Percentiles rank a stretch among this genome's conserved stretches.
Evolutionary conservation across 106 monocot genomes (phyloP).

Genomic region (Dioscorea zingiberensis): DNA sequence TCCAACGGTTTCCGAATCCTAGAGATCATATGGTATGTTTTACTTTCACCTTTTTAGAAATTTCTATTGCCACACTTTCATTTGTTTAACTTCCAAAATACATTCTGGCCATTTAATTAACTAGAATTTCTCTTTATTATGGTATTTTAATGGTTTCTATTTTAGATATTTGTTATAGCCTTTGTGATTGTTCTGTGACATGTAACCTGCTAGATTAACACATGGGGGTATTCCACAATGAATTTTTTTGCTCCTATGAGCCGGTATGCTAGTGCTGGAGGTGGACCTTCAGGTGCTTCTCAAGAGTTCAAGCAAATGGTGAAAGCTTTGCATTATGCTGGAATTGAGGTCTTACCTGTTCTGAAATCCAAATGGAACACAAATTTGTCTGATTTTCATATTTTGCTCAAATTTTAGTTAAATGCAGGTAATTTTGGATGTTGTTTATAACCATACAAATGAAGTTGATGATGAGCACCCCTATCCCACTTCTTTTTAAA

Average conservation of each 20-base stretch:
- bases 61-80: not conserved
- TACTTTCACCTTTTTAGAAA: not conserved
- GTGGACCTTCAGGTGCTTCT: slow-evolving; percentile 74
- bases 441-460: slow-evolving; percentile 98
- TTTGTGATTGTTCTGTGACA: not conserved
- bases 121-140: too few relatives aligned
- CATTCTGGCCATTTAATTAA: too few relatives aligned
- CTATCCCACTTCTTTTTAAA: slow-evolving; percentile 94
- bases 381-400: not conserved
- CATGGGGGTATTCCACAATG: slow-evolving; percentile 97
- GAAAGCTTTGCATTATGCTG: slow-evolving; percentile 86
- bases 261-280: slow-evolving; percentile 88
- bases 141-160: too few relatives aligned
- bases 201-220: slow-evolving; percentile 60
- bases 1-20: slow-evolving; percentile 78
- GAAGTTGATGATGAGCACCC: slow-evolving; percentile 78
- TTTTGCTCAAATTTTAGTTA: slow-evolving; percentile 8
- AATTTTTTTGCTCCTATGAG: slow-evolving; percentile 99
- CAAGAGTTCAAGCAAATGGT: slow-evolving; percentile 94
- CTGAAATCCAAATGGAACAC: not conserved
- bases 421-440: slow-evolving; percentile 90
- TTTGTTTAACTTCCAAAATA: not conserved
- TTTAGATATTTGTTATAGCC: not conserved
- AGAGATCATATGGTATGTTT: slow-evolving; percentile 86
- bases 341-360: slow-evolving; percentile 71